A percentile compares a stretch with the other conserved stretches of the same genome.
Conservation (phyloP, 805 yeast genomes). For the Lachancea thermotolerans region DNA sequence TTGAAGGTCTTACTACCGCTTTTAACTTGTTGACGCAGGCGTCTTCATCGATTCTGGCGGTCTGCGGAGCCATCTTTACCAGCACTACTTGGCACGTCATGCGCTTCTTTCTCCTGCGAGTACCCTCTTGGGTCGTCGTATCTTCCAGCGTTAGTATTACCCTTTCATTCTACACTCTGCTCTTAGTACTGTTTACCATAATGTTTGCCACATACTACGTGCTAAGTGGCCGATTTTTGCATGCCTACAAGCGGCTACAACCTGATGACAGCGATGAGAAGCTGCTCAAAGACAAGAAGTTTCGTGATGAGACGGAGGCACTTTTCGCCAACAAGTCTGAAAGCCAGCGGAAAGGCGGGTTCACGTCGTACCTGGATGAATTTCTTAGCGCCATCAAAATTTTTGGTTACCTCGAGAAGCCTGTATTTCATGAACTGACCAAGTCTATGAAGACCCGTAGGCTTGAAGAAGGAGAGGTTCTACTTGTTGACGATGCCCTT, state of each 20-base stretch:
- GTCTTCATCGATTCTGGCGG: neutral
- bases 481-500: slow-evolving; percentile 62
- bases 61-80: neutral
- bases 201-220: slow-evolving; percentile 7
- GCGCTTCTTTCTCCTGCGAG: slow-evolving; percentile 4
- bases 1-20: slow-evolving; percentile 3
- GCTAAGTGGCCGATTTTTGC: slow-evolving; percentile 4
- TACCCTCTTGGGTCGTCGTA: slow-evolving; percentile 3
- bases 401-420: slow-evolving; percentile 85
- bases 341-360: slow-evolving; percentile 11
- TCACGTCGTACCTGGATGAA: slow-evolving; percentile 75
- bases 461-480: slow-evolving; percentile 65
- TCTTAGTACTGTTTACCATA: neutral
- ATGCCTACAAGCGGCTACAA: slow-evolving; percentile 6
- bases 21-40: slow-evolving; percentile 5
- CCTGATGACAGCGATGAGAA: slow-evolving; percentile 8
- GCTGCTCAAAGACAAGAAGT: slow-evolving; percentile 3
- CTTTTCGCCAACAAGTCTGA: slow-evolving; percentile 3
- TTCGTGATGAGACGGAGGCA: slow-evolving; percentile 8
- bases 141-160: slow-evolving; percentile 6
- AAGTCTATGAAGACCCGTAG: slow-evolving; percentile 87
- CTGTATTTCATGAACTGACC: slow-evolving; percentile 89
- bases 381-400: slow-evolving; percentile 86
- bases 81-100: neutral
- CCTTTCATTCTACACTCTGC: slow-evolving; percentile 3